A percentile compares a stretch with the other conserved stretches of the same genome.
These are phyloP conservation scores for Hibiscus mutabilis DNA, from an alignment of 345 rosid species.

Conservation along the genomic window DNA sequence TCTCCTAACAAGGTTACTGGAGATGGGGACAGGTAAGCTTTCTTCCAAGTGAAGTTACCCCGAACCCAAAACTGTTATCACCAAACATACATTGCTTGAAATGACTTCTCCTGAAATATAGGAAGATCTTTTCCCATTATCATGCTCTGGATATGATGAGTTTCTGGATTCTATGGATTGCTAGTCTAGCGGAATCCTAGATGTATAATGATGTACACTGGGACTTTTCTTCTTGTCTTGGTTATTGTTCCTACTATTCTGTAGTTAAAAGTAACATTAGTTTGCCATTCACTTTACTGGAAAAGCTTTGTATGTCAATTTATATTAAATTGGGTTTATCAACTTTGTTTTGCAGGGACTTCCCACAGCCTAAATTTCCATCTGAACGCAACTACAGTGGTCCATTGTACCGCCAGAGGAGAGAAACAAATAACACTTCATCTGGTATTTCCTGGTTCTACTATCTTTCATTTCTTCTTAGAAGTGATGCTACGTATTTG, in stretches of 20 bases:
- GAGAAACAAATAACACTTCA: slow-evolving; percentile 51
- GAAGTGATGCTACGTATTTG: slow-evolving; percentile 3
- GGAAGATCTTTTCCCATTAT: not conserved
- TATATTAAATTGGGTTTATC: slow-evolving; percentile 17
- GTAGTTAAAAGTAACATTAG: not conserved
- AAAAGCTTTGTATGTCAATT: slow-evolving; percentile 9
- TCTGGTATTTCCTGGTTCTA: slow-evolving; percentile 32
- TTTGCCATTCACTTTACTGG: slow-evolving; percentile 6
- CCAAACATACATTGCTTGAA: not conserved
- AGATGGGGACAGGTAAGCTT: slow-evolving; percentile 63
- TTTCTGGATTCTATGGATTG: not conserved
- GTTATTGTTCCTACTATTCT: not conserved
- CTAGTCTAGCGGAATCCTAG: not conserved
- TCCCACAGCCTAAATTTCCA: slow-evolving; percentile 46
- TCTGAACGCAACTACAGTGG: slow-evolving; percentile 72
- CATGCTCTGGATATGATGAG: not conserved
- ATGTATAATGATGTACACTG: not conserved
- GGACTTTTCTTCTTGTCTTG: not conserved
- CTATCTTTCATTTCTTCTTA: slow-evolving; percentile 11
- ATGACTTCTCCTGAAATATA: not conserved
- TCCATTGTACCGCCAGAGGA: slow-evolving; percentile 53
- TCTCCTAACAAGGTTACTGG: slow-evolving; percentile 43
- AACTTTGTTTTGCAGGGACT: slow-evolving; percentile 46
- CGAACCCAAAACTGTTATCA: not conserved
- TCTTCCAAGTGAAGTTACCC: not conserved